These are phyloP conservation scores for Tulasnella sp. DNA, from an alignment of 768 basidiomycete genomes.

Conservation along the genomic window DNA sequence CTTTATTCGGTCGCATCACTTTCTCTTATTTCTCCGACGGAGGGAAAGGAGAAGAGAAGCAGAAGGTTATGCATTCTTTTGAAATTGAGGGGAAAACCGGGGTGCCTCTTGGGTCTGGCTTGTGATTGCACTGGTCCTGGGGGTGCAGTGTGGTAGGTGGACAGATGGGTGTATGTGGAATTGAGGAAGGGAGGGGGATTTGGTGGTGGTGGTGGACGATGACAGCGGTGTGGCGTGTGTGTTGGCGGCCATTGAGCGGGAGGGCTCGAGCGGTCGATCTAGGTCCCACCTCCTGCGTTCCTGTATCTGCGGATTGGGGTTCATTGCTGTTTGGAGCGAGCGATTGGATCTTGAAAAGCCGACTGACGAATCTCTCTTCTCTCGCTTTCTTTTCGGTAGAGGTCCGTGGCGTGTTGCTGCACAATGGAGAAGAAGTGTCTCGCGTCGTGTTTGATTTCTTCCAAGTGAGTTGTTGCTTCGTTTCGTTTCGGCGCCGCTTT, in stretches of 20 bases:
- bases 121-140: not conserved
- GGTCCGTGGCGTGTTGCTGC: constrained; percentile 71
- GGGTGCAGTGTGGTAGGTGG: not conserved
- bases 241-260: not conserved
- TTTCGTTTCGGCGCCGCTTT: not conserved
- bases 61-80: not conserved
- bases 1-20: not conserved
- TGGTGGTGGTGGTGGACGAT: not conserved
- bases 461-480: constrained; percentile 6
- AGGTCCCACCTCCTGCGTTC: not conserved
- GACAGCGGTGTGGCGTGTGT: not conserved
- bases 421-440: constrained; percentile 73
- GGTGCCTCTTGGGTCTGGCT: not conserved
- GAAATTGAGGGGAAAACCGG: not conserved
- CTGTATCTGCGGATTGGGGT: constrained; percentile 3
- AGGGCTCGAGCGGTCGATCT: not conserved
- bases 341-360: not conserved
- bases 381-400: constrained; percentile 33
- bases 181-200: not conserved
- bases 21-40: not conserved
- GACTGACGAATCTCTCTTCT: not conserved
- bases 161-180: not conserved
- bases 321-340: not conserved
- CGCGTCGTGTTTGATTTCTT: constrained; percentile 57
- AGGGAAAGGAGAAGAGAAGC: no score